phyloP scores from a whole-genome alignment of 441 rosid genomes.

The Pelargonium cotyledonis region DNA sequence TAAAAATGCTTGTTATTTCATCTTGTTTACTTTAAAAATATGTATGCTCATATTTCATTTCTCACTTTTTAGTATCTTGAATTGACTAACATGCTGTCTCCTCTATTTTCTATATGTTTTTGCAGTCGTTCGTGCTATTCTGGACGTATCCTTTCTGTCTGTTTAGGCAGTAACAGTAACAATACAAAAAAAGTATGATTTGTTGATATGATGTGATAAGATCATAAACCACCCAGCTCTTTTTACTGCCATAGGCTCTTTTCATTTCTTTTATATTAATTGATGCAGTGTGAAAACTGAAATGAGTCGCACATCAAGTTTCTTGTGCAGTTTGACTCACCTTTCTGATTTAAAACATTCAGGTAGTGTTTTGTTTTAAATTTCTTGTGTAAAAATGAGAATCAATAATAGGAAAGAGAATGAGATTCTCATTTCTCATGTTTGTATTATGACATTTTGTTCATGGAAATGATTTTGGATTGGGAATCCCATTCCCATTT shows the following conservation, averaged over 20 bases:
- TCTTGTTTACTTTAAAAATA: not conserved
- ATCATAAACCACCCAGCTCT: not conserved
- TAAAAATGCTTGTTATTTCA: not conserved
- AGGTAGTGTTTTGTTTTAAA: too few relatives aligned
- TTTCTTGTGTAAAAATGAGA: too few relatives aligned
- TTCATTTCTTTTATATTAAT: too few relatives aligned
- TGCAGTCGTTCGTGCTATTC: conserved; percentile 98
- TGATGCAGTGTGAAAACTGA: too few relatives aligned
- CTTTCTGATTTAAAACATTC: not conserved
- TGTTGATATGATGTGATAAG: not conserved
- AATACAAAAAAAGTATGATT: not conserved
- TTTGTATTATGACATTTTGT: too few relatives aligned
- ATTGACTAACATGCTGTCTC: conserved; percentile 6
- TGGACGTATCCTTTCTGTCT: conserved; percentile 92
- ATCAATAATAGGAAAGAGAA: too few relatives aligned
- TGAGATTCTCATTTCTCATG: too few relatives aligned
- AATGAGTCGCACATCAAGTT: too few relatives aligned
- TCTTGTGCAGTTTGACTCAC: too few relatives aligned
- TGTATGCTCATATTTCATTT: not conserved
- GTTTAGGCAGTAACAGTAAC: conserved; percentile 1
- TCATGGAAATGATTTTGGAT: too few relatives aligned
- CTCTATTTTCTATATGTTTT: conserved; percentile 14
- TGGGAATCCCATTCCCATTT: too few relatives aligned
- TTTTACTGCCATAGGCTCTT: too few relatives aligned
- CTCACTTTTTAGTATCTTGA: not conserved